Base-by-base conservation (phyloP, 805 yeast genomes). In the Candida adriatica region DNA sequence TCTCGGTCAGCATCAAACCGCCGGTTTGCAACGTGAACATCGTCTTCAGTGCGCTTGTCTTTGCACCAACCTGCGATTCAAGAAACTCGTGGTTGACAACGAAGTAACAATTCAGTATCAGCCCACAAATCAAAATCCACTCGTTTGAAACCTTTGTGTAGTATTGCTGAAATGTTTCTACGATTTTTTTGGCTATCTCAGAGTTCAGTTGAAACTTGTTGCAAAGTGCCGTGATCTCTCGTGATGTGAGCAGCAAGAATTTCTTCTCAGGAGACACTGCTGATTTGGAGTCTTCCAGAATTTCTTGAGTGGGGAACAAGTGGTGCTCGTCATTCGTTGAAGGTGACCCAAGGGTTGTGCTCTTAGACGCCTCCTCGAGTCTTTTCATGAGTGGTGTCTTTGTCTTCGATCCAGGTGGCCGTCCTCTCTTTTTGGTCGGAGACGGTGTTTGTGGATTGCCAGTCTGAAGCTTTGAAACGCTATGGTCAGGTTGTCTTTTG, bases 111-210 rank as follows among this genome's bases (percentile, higher is more conserved):
- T 78, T 68, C 21, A 78, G 61, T 1, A 79, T 64, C 39, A 81
- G 49, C 0, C 88, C 88, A 49, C 83, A 76, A 3, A 80, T 70
- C 15, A 81, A 51, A 6, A 75, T 73, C 86, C 87, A 80, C 24
- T 77, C 79, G 36, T 70, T 74, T 21, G 68, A 68, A 24, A 78
- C 67, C 41, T 73, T 72, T 26, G 66, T 64, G 28, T 67, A 63
- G 45, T 73, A 72, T 4, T 61, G 53, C 24, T 64, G 55, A 42
- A 68, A 79, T 1, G 75, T 67, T 24, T 64, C 66, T 8, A 78
- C 37, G 27, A 81, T 61, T 21, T 60, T 55, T 16, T 62, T 58
- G 0, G 84, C 73, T 3, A 69, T 58, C 0, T 65, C 62, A 14
- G 64, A 57, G 0, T 84, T 83, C 16, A 81, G 58, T 48, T 75